Evolutionary conservation across 371 early-diverging fungal species (phyloP).

Genomic region (Circinella umbellata): DNA sequence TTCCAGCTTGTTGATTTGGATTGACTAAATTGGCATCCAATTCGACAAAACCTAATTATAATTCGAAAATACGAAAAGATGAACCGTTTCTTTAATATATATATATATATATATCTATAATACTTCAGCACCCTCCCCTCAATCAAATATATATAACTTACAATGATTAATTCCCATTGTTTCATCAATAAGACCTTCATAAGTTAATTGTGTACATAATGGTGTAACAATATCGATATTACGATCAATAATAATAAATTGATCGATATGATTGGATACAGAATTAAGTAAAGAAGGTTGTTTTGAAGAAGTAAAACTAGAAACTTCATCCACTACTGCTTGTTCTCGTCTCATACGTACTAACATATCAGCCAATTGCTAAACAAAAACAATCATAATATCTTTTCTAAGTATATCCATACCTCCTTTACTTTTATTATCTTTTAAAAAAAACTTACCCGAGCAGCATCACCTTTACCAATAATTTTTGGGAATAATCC

Average conservation of each 20-base stretch:
- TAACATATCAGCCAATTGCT: slow-evolving; percentile 81
- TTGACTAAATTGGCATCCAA: slow-evolving; percentile 56
- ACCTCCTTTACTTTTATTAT: too few relatives aligned
- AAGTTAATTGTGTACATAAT: slow-evolving; percentile 91
- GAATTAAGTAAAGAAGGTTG: slow-evolving; percentile 43
- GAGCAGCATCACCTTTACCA: slow-evolving; percentile 89
- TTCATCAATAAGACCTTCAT: slow-evolving; percentile 92
- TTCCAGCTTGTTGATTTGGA: slow-evolving; percentile 35
- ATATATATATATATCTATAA: too few relatives aligned
- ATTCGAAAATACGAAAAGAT: too few relatives aligned
- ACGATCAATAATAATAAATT: slow-evolving; percentile 90
- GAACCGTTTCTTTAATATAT: too few relatives aligned
- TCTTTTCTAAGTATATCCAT: background rate
- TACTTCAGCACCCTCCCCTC: background rate
- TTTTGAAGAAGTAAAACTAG: slow-evolving; percentile 45
- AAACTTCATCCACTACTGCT: slow-evolving; percentile 58
- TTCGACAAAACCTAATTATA: slow-evolving; percentile 59
- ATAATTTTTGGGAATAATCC: slow-evolving; percentile 89
- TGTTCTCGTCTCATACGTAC: slow-evolving; percentile 85
- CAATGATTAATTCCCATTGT: slow-evolving; percentile 71
- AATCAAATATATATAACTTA: slow-evolving; percentile 27
- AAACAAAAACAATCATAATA: slow-evolving; percentile 3
- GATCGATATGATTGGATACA: slow-evolving; percentile 79
- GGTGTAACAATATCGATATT: slow-evolving; percentile 90
- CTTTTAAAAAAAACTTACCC: slow-evolving; percentile 39